phyloP scores from a whole-genome alignment of 352 stramenopile genomes.

The Globisporangium irregulare region DNA sequence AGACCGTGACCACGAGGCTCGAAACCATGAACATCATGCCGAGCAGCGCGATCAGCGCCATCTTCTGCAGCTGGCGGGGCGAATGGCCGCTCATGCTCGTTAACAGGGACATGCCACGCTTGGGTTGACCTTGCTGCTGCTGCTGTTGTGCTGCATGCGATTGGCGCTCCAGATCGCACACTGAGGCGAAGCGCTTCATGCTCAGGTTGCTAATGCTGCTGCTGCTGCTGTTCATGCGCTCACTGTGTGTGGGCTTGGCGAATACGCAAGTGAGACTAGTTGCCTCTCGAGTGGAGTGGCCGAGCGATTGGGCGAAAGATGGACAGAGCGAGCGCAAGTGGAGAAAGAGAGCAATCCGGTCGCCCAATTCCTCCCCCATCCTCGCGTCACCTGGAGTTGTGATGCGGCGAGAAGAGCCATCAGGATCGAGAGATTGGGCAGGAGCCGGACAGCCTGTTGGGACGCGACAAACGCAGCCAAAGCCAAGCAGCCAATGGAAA shows the following conservation, averaged over 20 bases:
- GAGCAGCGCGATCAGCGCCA: constrained; percentile 6
- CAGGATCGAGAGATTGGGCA: neutral
- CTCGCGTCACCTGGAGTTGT: neutral
- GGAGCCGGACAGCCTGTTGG: neutral
- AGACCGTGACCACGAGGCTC: constrained; percentile 11
- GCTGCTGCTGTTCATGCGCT: neutral
- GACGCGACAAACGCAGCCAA: neutral
- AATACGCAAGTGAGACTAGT: neutral
- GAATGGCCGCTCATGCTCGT: neutral
- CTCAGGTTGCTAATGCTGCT: neutral
- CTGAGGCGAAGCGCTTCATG: constrained; percentile 16
- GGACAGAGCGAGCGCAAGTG: constrained; percentile 5
- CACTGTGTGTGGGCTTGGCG: too few species aligned
- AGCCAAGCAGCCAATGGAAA: neutral
- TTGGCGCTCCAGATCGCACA: constrained; percentile 17
- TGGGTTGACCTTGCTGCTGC: neutral
- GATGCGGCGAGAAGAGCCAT: constrained; percentile 10
- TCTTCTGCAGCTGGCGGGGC: constrained; percentile 7
- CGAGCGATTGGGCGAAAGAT: constrained; percentile 3
- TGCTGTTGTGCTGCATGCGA: neutral
- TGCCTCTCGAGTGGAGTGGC: neutral
- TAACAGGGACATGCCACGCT: neutral
- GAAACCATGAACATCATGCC: constrained; percentile 10
- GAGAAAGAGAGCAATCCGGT: constrained; percentile 1
- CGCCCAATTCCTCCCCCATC: neutral